Conservation (phyloP, 2,329 filamentous ascomycete genomes). For the Ophiostoma pallidulum region DNA sequence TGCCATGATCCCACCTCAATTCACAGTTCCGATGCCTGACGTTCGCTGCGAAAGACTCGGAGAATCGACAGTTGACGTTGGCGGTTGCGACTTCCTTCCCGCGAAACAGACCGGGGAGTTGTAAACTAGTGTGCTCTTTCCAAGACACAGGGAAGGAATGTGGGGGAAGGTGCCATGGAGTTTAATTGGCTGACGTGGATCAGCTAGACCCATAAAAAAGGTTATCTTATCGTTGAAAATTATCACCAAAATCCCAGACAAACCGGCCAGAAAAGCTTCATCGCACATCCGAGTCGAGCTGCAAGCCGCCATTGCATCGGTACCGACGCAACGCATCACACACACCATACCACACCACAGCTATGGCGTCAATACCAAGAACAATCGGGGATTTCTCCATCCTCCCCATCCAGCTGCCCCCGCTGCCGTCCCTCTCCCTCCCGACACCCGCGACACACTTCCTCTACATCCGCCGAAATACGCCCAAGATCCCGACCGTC, state of each 20-base stretch:
- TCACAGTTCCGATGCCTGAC: too few species aligned
- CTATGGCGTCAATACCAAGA: slow-evolving; percentile 26
- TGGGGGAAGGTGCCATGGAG: too few species aligned
- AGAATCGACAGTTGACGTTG: too few species aligned
- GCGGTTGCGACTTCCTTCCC: too few species aligned
- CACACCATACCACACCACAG: neutral
- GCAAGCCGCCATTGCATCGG: too few species aligned
- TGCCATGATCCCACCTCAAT: too few species aligned
- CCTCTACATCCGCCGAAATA: slow-evolving; percentile 76
- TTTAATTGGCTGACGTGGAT: neutral
- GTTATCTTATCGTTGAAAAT: slow-evolving; percentile 9
- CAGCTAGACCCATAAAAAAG: slow-evolving; percentile 2
- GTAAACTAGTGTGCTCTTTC: too few species aligned
- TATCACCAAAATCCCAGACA: neutral
- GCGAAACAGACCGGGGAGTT: too few species aligned
- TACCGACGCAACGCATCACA: neutral
- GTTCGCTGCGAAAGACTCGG: too few species aligned
- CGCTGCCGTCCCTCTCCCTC: slow-evolving; percentile 46
- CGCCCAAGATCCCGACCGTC: slow-evolving; percentile 64
- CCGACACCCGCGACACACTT: slow-evolving; percentile 60
- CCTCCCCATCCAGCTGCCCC: slow-evolving; percentile 58
- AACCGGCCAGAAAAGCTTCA: neutral
- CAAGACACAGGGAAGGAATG: too few species aligned
- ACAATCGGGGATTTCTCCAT: slow-evolving; percentile 52
- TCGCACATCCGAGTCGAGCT: neutral